A percentile compares a stretch with the other conserved stretches of the same genome.
Evolutionary conservation across 169 alveolate species (phyloP).

Genomic region (Eimeria maxima): DNA sequence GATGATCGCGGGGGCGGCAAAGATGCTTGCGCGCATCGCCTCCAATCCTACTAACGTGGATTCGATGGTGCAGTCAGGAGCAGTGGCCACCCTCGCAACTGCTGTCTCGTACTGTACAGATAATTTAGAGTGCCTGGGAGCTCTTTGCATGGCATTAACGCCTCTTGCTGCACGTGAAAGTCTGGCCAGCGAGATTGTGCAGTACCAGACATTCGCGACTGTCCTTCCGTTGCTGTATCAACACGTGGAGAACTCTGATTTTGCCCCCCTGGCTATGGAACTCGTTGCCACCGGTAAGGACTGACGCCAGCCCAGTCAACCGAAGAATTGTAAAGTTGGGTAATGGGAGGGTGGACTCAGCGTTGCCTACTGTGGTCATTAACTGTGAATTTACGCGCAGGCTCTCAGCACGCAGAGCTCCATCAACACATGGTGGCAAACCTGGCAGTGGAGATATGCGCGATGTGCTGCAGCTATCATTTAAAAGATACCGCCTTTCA

Average conservation of each 20-base stretch:
- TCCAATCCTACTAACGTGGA: conserved; percentile 92
- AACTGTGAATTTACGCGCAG: conserved; percentile 77
- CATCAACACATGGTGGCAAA: conserved; percentile 91
- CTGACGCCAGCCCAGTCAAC: neutral
- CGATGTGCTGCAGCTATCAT: conserved; percentile 95
- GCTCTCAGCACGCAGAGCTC: conserved; percentile 93
- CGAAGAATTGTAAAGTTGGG: neutral
- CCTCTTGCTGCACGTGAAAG: conserved; percentile 90
- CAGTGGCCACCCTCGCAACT: conserved; percentile 92
- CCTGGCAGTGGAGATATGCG: conserved; percentile 93
- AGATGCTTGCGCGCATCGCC: conserved; percentile 93
- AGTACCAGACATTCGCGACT: conserved; percentile 89
- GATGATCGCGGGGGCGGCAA: conserved; percentile 93
- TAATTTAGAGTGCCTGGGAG: conserved; percentile 90
- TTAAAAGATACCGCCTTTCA: conserved; percentile 91
- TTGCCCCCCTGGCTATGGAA: conserved; percentile 84
- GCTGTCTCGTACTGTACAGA: conserved; percentile 92
- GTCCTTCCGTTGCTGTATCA: conserved; percentile 92
- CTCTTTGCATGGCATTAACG: conserved; percentile 92
- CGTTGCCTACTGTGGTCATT: neutral
- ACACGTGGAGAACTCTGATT: conserved; percentile 89
- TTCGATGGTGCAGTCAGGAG: conserved; percentile 91
- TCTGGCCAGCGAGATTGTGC: conserved; percentile 87
- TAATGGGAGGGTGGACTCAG: neutral
- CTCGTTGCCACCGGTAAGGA: conserved; percentile 83